Base-by-base conservation (phyloP, 768 basidiomycete species). In the Stropharia rugosoannulata region DNA sequence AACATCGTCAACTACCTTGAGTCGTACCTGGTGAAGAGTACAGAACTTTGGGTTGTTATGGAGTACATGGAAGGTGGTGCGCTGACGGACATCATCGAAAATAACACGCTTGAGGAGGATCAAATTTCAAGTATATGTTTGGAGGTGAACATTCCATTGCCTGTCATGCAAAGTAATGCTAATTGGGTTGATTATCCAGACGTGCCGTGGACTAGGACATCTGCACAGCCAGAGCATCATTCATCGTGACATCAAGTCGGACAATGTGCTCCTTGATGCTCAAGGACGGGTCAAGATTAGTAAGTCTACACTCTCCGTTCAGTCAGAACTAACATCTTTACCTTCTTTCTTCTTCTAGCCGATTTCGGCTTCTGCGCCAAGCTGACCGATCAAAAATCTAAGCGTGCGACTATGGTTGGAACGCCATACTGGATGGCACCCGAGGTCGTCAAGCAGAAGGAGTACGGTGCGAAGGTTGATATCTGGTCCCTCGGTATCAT, bases 391-490 rank as follows among this genome's bases (percentile, higher is more conserved):
- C 92, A 96, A 73, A 97, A 96, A 70, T 95, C 91, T 40, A 96
- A 96, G 72, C 90, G 95, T 50, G 94, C 94, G 29, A 96, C 94
- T n/a, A 96, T 96, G 95, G 94, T 97, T 4, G 95, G 95, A 35
- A 96, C 94, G 10, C 95, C 95, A 1, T 96, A 96, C 72, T 96
- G 95, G 95, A 97, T 97, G 95, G 95, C 95, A 2, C 95, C 95
- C n/a, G 95, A 97, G 70, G 93, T 97, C 50, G 94, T 97, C 64
- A 95, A 94, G 74, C 91, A 95, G 70, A 95, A 96, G 73, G 93
- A 95, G 71, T 97, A 97, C 66, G 94, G 95, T 44, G 92, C 93
- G 22, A 96, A 96, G 71, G 95, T 96, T 18, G 95, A 96, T 64
- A 93, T 97, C 49, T 97, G 95, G 95, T 94, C 92, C 11, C 81